Base-by-base conservation (phyloP, 148 eudicot species). In the Talinum fruticosum region DNA sequence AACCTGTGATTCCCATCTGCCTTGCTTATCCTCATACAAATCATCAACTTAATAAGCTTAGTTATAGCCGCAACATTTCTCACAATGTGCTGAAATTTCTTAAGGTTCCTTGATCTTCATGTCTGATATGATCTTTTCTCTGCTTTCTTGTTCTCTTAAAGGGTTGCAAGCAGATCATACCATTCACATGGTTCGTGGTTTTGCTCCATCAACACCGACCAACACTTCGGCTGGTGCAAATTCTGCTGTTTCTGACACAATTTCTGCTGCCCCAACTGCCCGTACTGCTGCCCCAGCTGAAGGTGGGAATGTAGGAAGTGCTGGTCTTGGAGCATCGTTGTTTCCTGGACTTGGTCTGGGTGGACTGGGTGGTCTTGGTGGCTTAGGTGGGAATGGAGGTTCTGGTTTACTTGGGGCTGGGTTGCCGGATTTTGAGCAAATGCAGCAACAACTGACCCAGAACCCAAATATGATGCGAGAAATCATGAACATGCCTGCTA, bases 391-490 rank as follows among this genome's bases (percentile, higher is more conserved):
- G 64, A 81, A 77, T 72, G 93, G 79, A 28, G 87, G 82, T 59
- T 45, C 94, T 79, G 94, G 94, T 62, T 74, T 90, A 72, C 86
- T 89, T 81, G 99, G 97, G 77, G 86, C 92, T 83, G 92, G 97
- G 64, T 85, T 91, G 80, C 97, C 97, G 32, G 93, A 90, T 68
- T 87, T 93, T 79, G 92, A 91, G 72, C 97, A 93, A 82, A 75
- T 96, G 92, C 99, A 93, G 83, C 97, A 96, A 73, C 97, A 96
- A 77, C 78, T 96, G 37, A 91, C 91, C 73, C 97, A 93, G 80
- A 91, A 96, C 76, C 97, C 97, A 72, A 91, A 93, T 82, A 91
- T 93, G 98, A 96, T 96, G 97, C 85, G 97, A 80, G 99, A 96
- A 54, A 91, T 96, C 76, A 89, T 96, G 95, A 93, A 96, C 82